Evolutionary conservation across 2,329 filamentous ascomycete genomes (phyloP).

Genomic region (Penicillium capsulatum): DNA sequence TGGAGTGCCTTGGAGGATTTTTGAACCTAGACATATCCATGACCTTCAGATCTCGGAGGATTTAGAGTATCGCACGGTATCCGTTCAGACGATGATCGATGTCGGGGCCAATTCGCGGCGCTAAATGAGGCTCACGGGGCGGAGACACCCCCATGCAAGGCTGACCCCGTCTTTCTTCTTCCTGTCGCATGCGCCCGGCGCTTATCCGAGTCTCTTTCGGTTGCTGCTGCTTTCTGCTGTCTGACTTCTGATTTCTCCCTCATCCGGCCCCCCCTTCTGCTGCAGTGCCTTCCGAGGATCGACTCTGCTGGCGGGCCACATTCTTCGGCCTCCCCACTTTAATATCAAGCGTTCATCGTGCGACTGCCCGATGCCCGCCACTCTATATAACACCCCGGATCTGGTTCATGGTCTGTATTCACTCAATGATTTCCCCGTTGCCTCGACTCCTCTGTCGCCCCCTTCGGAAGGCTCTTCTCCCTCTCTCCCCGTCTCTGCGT

Average conservation of each 20-base stretch:
- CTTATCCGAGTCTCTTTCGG: background rate
- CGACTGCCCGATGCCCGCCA: constrained; percentile 3
- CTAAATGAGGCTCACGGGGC: constrained; percentile 11
- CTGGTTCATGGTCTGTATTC: constrained; percentile 6
- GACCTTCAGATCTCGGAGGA: too few species aligned
- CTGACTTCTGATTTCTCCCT: background rate
- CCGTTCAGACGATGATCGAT: too few species aligned
- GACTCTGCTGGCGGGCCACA: too few species aligned
- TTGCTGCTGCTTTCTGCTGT: background rate
- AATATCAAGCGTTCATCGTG: background rate
- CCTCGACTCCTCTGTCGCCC: constrained; percentile 15
- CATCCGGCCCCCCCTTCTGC: background rate
- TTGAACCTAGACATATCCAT: too few species aligned
- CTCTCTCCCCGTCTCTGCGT: constrained; percentile 10
- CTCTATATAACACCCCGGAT: constrained; percentile 13
- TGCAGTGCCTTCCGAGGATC: too few species aligned
- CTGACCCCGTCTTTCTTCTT: constrained; percentile 5
- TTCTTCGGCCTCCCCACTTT: too few species aligned
- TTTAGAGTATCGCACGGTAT: too few species aligned
- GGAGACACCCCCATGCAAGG: constrained; percentile 5
- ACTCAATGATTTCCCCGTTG: constrained; percentile 10
- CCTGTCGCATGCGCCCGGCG: background rate
- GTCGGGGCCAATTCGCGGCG: background rate
- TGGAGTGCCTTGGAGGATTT: constrained; percentile 1
- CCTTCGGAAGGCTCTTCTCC: constrained; percentile 13